Percentiles rank a stretch among this genome's conserved stretches.
Conservation (phyloP, 495 filamentous ascomycete genomes). For the Trichoderma gamsii region DNA sequence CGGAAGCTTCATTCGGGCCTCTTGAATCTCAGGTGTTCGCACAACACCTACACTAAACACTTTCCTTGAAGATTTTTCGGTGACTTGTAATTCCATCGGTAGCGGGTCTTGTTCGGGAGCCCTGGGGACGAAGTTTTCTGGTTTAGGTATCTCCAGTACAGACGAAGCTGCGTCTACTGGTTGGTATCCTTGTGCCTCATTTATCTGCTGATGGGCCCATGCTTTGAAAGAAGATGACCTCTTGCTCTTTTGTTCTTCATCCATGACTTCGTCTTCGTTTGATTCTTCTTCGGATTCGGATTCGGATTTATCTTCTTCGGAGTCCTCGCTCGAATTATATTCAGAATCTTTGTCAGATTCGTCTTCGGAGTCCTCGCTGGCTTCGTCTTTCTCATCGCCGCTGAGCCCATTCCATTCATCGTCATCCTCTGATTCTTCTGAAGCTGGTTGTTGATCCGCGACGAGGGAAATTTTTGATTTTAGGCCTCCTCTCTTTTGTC, state of each 20-base stretch:
- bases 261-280: slow-evolving; percentile 24
- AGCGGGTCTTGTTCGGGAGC: slow-evolving; percentile 67
- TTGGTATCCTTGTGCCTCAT: slow-evolving; percentile 57
- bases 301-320: slow-evolving; percentile 27
- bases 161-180: slow-evolving; percentile 27
- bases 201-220: slow-evolving; percentile 84
- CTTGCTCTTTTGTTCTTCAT: slow-evolving; percentile 30
- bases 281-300: slow-evolving; percentile 30
- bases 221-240: slow-evolving; percentile 77
- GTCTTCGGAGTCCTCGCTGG: slow-evolving; percentile 21
- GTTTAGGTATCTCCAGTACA: slow-evolving; percentile 38
- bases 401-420: slow-evolving; percentile 39
- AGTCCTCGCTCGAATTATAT: slow-evolving; percentile 21
- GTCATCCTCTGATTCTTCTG: slow-evolving; percentile 22
- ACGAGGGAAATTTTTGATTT: slow-evolving; percentile 37
- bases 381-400: slow-evolving; percentile 22
- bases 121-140: slow-evolving; percentile 51
- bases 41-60: slow-evolving; percentile 69
- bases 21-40: slow-evolving; percentile 67
- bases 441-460: slow-evolving; percentile 21
- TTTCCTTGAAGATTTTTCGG: slow-evolving; percentile 58
- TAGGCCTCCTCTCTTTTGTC: slow-evolving; percentile 48
- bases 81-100: slow-evolving; percentile 64
- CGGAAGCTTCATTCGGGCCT: slow-evolving; percentile 70
- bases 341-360: slow-evolving; percentile 23